Evolutionary conservation across 83 land plant species (phyloP).

Genomic region (Picea abies): DNA sequence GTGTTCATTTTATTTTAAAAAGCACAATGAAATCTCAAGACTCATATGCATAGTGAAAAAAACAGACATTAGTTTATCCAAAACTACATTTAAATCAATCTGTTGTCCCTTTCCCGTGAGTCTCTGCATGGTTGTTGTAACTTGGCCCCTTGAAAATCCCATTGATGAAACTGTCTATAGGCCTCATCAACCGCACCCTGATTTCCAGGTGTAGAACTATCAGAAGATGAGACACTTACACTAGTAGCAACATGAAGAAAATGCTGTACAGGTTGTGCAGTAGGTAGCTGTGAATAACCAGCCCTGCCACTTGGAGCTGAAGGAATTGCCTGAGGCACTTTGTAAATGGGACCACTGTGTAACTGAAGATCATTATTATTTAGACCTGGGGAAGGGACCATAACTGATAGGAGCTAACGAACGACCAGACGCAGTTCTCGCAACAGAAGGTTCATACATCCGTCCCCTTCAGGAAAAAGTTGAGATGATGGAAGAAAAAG

Average conservation of each 20-base stretch:
- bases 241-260: constrained; percentile 12
- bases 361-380: constrained; percentile 25
- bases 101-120: constrained; percentile 49
- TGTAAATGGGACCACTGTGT: constrained; percentile 31
- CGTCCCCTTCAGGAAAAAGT: no score
- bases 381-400: constrained; percentile 31
- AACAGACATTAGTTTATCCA: no score
- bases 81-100: constrained; percentile 45
- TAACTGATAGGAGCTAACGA: constrained; percentile 13
- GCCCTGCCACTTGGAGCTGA: constrained; percentile 32
- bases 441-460: constrained; percentile 48
- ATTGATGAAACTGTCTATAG: constrained; percentile 41
- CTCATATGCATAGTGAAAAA: no score
- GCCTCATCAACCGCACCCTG: constrained; percentile 39
- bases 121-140: constrained; percentile 31
- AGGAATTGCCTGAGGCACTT: constrained; percentile 19
- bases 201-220: constrained; percentile 14
- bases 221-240: constrained; percentile 2
- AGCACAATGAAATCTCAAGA: no score
- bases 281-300: constrained; percentile 66
- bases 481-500: no score
- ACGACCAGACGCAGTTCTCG: constrained; percentile 33
- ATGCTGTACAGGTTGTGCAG: constrained; percentile 72
- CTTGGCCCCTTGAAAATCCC: constrained; percentile 49
- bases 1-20: no score